Percentiles rank a stretch among this genome's conserved stretches.
These are phyloP conservation scores for Fraxinus albicans DNA, from an alignment of 305 asterid genomes.

Conservation along the genomic window DNA sequence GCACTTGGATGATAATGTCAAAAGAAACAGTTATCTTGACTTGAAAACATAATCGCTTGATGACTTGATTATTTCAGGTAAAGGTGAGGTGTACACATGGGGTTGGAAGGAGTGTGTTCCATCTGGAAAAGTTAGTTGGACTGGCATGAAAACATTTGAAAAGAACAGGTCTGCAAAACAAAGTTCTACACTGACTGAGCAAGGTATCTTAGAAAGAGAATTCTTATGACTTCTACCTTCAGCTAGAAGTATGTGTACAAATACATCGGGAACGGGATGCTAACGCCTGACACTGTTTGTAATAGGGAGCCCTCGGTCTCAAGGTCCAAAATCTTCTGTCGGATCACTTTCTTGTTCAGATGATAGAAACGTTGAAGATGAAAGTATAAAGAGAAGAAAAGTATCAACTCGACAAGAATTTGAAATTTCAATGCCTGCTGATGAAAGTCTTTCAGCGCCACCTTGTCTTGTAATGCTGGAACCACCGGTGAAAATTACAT, in stretches of 20 bases:
- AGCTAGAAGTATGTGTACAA: neutral
- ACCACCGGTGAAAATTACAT: slow-evolving; percentile 55
- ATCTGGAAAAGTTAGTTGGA: slow-evolving; percentile 43
- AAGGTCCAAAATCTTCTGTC: slow-evolving; percentile 30
- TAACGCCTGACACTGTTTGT: slow-evolving; percentile 25
- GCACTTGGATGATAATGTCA: neutral
- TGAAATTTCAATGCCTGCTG: slow-evolving; percentile 42
- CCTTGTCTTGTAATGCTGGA: slow-evolving; percentile 60
- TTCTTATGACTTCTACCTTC: neutral
- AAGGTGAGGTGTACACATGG: slow-evolving; percentile 61
- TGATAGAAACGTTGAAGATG: slow-evolving; percentile 46
- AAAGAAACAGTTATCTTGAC: neutral
- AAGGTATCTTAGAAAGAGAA: slow-evolving; percentile 34
- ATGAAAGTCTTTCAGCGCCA: slow-evolving; percentile 62
- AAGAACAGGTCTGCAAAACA: slow-evolving; percentile 37
- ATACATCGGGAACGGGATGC: slow-evolving; percentile 13
- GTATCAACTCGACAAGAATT: slow-evolving; percentile 38
- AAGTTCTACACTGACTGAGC: slow-evolving; percentile 37
- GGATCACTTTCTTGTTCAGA: slow-evolving; percentile 33
- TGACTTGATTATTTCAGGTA: slow-evolving; percentile 37
- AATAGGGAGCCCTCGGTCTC: slow-evolving; percentile 38
- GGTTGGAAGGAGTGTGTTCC: slow-evolving; percentile 82
- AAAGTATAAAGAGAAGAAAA: slow-evolving; percentile 50
- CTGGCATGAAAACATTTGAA: slow-evolving; percentile 31
- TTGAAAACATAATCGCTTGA: neutral